phyloP scores from a whole-genome alignment of 352 stramenopile species.

The Achlya hypogyna region DNA sequence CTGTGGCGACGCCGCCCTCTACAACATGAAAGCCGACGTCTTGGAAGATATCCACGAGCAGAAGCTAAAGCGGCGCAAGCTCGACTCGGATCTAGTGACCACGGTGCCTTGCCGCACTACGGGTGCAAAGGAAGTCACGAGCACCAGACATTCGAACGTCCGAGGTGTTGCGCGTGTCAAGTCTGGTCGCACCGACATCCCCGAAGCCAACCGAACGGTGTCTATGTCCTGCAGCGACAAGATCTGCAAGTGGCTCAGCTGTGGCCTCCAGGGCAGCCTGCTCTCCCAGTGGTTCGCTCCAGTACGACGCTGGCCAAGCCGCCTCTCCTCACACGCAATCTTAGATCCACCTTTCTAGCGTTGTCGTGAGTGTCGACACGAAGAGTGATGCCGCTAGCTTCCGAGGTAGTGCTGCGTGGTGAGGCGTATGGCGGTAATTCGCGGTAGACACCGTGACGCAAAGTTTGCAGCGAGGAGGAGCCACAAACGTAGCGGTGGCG shows the following conservation, averaged over 20 bases:
- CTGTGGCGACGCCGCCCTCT: conserved; percentile 91
- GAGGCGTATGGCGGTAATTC: not conserved
- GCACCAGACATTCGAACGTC: not conserved
- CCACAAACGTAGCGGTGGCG: not conserved
- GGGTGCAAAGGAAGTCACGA: conserved; percentile 38
- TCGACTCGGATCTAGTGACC: conserved; percentile 16
- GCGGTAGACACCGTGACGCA: not conserved
- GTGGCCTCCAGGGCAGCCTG: conserved; percentile 76
- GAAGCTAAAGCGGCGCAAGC: conserved; percentile 27
- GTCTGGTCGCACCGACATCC: conserved; percentile 87
- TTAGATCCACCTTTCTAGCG: not conserved
- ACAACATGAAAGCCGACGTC: conserved; percentile 66
- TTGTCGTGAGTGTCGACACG: not conserved
- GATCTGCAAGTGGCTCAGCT: conserved; percentile 74
- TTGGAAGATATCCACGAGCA: conserved; percentile 39
- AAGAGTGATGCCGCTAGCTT: not conserved
- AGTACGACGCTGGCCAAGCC: conserved; percentile 10
- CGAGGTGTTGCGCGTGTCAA: conserved; percentile 77
- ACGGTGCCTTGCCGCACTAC: conserved; percentile 24
- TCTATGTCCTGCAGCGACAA: conserved; percentile 94
- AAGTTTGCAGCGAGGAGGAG: not conserved
- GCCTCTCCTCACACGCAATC: not conserved
- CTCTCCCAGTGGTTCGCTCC: conserved; percentile 59
- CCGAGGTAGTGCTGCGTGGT: not conserved
- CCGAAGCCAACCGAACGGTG: conserved; percentile 68